A percentile compares a stretch with the other conserved stretches of the same genome.
phyloP scores from a whole-genome alignment of 192 early-diverging fungal genomes.

The Umbelopsis sp. region DNA sequence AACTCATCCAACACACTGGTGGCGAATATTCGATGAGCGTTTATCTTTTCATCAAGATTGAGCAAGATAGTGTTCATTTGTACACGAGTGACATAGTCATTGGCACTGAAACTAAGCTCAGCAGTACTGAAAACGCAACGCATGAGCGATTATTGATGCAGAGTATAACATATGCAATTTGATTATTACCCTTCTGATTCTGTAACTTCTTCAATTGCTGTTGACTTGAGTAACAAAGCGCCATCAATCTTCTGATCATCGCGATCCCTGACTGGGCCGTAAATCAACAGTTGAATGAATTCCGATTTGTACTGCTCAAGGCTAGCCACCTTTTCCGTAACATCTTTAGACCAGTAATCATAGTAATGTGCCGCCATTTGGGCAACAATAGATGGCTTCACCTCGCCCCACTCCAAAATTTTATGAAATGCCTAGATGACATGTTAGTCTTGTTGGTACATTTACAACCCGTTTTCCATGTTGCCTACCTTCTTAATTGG shows the following conservation, averaged over 20 bases:
- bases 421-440: slow-evolving; percentile 25
- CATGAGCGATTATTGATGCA: neutral
- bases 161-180: neutral
- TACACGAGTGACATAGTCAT: slow-evolving; percentile 59
- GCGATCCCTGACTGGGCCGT: slow-evolving; percentile 54
- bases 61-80: slow-evolving; percentile 49
- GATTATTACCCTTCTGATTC: slow-evolving; percentile 33
- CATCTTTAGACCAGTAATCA: slow-evolving; percentile 29
- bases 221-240: slow-evolving; percentile 43
- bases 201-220: neutral
- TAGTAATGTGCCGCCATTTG: slow-evolving; percentile 28
- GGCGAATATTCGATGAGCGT: slow-evolving; percentile 38
- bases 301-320: slow-evolving; percentile 29
- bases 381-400: slow-evolving; percentile 29
- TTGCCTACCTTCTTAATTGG: slow-evolving; percentile 36
- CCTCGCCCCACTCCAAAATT: slow-evolving; percentile 30
- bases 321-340: neutral
- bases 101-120: slow-evolving; percentile 31
- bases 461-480: neutral
- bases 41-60: slow-evolving; percentile 33
- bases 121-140: slow-evolving; percentile 17
- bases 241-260: slow-evolving; percentile 57
- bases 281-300: slow-evolving; percentile 41
- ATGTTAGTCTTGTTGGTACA: neutral
- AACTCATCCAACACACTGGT: slow-evolving; percentile 24